Evolutionary conservation across 441 rosid species (phyloP), one percentile per base, ranked within the genome.

Genomic region (Kokia cookei): DNA sequence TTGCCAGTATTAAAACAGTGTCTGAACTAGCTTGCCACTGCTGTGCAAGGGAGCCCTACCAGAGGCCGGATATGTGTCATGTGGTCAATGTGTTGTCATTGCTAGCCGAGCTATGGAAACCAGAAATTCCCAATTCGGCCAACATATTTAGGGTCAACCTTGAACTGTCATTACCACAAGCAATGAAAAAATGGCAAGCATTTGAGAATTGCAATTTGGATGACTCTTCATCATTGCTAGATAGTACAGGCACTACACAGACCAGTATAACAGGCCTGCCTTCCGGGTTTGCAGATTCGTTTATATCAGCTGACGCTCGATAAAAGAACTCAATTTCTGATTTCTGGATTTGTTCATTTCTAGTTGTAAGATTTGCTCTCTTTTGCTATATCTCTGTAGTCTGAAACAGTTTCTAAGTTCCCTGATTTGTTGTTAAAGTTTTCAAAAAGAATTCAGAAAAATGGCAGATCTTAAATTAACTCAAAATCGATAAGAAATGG

Each of bases 1-100:
- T 90, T 42, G 82, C 87, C 9, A 91, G 96, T 73, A 59, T 93
- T 1, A 90, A 89, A 78, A 91, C 81, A 1, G 95, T 95, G 1
- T 86, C 95, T 8, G 99, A 93, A 84, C 86, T 95, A 29, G 99
- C 99, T 42, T 89, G 98, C 69, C 96, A 95, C 77, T 95, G 99
- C 77, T 84, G 90, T 29, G 94, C 90, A 2, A 86, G 97, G 82
- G 97, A 95, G 77, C 97, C 99, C 37, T 80, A 85, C 82, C 97
- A 91, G 73, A 83, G 99, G 83, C 99, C 98, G 0, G 98, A 93
- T 81, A 93, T 95, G 97, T 86, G 94, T 69, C 97, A 93, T 60
- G 90, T 83, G 0, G 99, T 95, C 4, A 93, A 88, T 69, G 97
- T 91, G 54, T 86, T 95, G 3, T 95, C 99, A 37, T 89, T 97